Base-by-base conservation (phyloP, 306 rosid species). In the Rosa persica region DNA sequence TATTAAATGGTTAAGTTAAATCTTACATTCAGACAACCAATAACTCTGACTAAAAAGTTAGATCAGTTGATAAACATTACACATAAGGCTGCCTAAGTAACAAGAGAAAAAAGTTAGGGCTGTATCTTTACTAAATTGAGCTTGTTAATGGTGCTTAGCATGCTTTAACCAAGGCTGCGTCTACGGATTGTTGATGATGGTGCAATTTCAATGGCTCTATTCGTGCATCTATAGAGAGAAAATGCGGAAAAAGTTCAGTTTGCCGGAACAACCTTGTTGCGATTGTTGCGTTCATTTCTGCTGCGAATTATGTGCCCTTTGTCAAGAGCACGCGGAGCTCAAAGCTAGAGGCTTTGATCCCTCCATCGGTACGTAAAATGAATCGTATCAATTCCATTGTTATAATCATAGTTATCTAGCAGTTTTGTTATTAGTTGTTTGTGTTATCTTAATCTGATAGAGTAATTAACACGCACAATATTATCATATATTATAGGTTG, bases 241-340 rank as follows among this genome's bases (percentile, higher is more conserved):
- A 70, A 0, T 83, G 39, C 74, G 86, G 2, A 36, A 30, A 8
- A 69, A 75, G 47, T 83, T 23, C 39, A 61, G 70, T 6, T 51
- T 83, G 12, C 83, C 78, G 9, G 80, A 62, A 0, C 58, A 75
- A 19, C 86, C 86, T n/a, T 83, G 83, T 30, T 75, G 78, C 4
- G 83, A 83, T 38, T 79, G 83, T 36, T 76, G 83, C 25, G 86
- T 83, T 34, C 83, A 83, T 54, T 79, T 42, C 70, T 75, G 25
- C 58, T 83, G 86, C 22, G 75, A 69, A 0, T 0, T 67, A 11
- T 83, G 86, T 42, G 83, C 83, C 51, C 83, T 83, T 58, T 83
- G 86, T 67, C 83, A 79, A 83, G 86, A 79, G 38, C 58, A 60
- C 40, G 70, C 75, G 0, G 81, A 83, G 81, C 68, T 83, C 43